Conservation (phyloP, 768 basidiomycete genomes). For the Suillus decipiens region DNA sequence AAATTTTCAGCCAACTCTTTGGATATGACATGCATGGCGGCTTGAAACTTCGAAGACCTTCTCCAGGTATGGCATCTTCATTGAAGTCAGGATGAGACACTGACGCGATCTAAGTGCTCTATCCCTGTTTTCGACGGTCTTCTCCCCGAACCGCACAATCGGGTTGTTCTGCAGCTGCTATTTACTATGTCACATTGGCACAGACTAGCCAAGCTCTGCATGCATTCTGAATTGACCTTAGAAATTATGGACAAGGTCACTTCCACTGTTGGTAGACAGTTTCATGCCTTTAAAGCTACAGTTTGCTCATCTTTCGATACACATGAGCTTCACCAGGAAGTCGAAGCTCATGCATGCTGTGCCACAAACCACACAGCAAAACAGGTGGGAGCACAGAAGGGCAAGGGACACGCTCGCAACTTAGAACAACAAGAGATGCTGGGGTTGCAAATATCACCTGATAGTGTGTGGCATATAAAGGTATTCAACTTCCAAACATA, state of each 20-base stretch:
- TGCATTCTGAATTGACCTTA: constrained; percentile 29
- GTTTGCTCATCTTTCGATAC: constrained; percentile 30
- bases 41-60: constrained; percentile 39
- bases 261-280: constrained; percentile 20
- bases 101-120: constrained; percentile 25
- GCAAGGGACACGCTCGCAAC: neutral
- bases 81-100: neutral
- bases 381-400: neutral
- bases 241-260: constrained; percentile 23
- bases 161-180: constrained; percentile 22
- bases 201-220: constrained; percentile 35
- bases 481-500: constrained; percentile 25
- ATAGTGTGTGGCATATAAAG: too few species aligned
- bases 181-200: constrained; percentile 37
- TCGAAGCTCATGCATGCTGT: constrained; percentile 23
- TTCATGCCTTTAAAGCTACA: constrained; percentile 24
- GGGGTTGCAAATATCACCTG: too few species aligned
- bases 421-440: too few species aligned
- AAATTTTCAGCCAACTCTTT: too few species aligned
- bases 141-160: constrained; percentile 27
- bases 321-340: constrained; percentile 30
- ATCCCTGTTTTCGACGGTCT: constrained; percentile 42
- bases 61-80: constrained; percentile 21
- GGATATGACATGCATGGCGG: constrained; percentile 23
- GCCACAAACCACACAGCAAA: neutral